Evolutionary conservation across 805 yeast species (phyloP).

Genomic region (Suhomyces tanzawaensis): DNA sequence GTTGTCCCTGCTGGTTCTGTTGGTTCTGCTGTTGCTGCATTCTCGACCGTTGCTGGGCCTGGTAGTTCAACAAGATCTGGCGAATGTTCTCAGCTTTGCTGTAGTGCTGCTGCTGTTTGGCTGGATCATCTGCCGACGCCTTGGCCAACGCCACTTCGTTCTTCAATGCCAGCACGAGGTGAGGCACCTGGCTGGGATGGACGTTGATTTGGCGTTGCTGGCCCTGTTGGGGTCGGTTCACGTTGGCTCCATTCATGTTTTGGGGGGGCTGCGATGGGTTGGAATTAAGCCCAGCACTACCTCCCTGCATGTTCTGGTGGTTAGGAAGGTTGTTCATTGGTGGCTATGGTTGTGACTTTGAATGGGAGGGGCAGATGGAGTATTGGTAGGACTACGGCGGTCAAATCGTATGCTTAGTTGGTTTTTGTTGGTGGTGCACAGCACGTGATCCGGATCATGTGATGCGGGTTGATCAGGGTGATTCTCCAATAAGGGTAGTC

Average conservation of each 20-base stretch:
- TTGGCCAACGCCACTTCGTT: constrained; percentile 61
- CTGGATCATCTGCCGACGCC: constrained; percentile 56
- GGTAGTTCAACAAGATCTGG: constrained; percentile 55
- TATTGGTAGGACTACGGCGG: too few relatives aligned
- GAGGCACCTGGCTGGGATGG: constrained; percentile 54
- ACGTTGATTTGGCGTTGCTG: constrained; percentile 18
- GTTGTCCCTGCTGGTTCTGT: constrained; percentile 21
- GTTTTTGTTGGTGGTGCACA: too few relatives aligned
- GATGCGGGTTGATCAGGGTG: too few relatives aligned
- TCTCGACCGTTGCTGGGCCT: constrained; percentile 39
- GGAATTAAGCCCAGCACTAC: constrained; percentile 2
- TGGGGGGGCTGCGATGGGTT: background rate
- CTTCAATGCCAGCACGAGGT: constrained; percentile 57
- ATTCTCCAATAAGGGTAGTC: too few relatives aligned
- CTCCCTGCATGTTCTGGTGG: constrained; percentile 1
- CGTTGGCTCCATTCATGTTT: background rate
- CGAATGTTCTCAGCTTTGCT: constrained; percentile 63
- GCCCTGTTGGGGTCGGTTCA: constrained; percentile 1
- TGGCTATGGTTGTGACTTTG: background rate
- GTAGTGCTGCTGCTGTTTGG: constrained; percentile 60
- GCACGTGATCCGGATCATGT: too few relatives aligned
- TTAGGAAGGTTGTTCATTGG: constrained; percentile 3
- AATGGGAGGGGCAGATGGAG: too few relatives aligned
- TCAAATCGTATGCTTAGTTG: too few relatives aligned
- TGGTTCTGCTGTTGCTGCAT: constrained; percentile 16